Evolutionary conservation across 2,329 filamentous ascomycete species (phyloP), one percentile per base, ranked within the genome.

Genomic region (Escovopsis sp.): DNA sequence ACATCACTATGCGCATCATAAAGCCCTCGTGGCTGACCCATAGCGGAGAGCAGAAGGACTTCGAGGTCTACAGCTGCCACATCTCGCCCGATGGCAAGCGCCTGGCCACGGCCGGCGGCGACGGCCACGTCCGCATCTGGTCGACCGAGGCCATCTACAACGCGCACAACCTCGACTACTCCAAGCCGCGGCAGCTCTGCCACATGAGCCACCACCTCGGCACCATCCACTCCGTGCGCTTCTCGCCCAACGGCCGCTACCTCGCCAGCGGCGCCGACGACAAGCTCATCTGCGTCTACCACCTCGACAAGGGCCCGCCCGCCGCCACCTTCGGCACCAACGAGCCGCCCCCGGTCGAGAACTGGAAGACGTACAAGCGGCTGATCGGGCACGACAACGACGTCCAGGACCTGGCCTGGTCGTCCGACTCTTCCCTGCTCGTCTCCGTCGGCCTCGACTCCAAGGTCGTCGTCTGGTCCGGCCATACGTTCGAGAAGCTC

Each of bases 181-280:
- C 66, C 36, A 80, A 76, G 50, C 88, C 92, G 33, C 86, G 83
- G 50, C 92, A 98, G 66, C 75, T 98, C 49, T 93, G 88, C 47
- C 88, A 92, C 50, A 90, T 98, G 75, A 96, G 86, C 72, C 87
- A 96, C 54, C 90, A 98, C 57, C 87, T 93, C 4, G 90, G 88
- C 46, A 96, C 88, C 14, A 94, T 96, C 43, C 88, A 94, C 59
- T 86, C 88, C 0, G 90, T 98, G 43, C 82, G 92, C 46, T 98
- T 96, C 63, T 96, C 90, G 9, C 80, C 85, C 19, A 94, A 93
- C 52, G 84, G 86, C 38, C 85, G 85, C 54, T 98, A 94, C 55
- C 72, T 98, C 35, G 92, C 92, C 25, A 96, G 88, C 10, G 90
- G 90, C 39, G 92, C 92, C 48, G 90, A 98, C 60, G 90, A 98